Evolutionary conservation across 2,329 filamentous ascomycete genomes (phyloP).

Genomic region (Aspergillus tubingensis): DNA sequence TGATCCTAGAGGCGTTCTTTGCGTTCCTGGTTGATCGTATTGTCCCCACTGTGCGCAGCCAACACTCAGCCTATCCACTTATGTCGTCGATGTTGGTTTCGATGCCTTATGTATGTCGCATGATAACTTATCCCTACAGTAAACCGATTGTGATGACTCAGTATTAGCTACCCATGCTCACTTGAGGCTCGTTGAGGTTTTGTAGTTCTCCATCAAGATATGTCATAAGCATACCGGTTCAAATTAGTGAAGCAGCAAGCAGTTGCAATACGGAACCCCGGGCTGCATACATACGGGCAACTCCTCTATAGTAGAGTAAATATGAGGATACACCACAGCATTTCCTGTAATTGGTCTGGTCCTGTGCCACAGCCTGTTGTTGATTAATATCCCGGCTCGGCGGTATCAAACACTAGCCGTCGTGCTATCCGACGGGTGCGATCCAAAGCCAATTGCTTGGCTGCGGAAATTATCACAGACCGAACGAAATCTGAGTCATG

Average conservation of each 20-base stretch:
- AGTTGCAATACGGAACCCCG: rapidly evolving
- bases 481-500: no score
- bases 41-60: background rate
- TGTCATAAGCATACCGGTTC: background rate
- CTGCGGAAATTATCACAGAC: no score
- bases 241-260: no score
- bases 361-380: no score
- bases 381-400: no score
- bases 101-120: background rate
- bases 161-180: background rate
- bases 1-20: background rate
- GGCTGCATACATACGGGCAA: no score
- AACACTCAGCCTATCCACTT: background rate
- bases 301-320: no score
- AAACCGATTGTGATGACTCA: background rate
- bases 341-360: no score
- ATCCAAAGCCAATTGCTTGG: no score
- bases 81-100: background rate
- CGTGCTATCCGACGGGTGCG: no score
- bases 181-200: rapidly evolving
- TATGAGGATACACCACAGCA: no score
- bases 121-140: background rate
- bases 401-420: no score
- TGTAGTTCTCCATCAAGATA: background rate
- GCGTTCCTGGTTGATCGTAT: background rate